Conservation (phyloP, 2,329 filamentous ascomycete species). For the Mycosphaerelloides madeirae region DNA sequence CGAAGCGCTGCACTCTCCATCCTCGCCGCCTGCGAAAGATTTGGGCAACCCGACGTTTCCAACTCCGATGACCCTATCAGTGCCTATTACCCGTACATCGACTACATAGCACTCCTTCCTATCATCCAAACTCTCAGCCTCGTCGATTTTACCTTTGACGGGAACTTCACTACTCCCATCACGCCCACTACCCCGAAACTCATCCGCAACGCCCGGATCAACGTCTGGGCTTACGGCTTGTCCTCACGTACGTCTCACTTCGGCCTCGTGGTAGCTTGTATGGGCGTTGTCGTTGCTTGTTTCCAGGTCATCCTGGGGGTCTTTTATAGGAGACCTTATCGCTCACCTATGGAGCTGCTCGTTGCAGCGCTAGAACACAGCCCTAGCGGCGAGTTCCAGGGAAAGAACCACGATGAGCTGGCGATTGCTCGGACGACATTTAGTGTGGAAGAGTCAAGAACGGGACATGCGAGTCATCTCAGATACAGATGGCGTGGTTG, state of each 20-base stretch:
- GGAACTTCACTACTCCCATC: not conserved
- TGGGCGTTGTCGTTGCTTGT: slow-evolving; percentile 1
- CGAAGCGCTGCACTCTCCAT: not conserved
- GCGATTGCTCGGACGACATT: too few relatives aligned
- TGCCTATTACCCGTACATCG: not conserved
- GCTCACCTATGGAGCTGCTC: slow-evolving; percentile 13
- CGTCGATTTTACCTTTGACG: slow-evolving; percentile 13
- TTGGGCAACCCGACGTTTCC: not conserved
- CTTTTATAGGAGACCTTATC: slow-evolving; percentile 5
- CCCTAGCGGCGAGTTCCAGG: slow-evolving; percentile 14
- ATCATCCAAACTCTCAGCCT: slow-evolving; percentile 18
- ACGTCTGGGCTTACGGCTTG: slow-evolving; percentile 10
- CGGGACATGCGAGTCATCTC: too few relatives aligned
- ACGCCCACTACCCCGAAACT: not conserved
- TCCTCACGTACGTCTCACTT: slow-evolving; percentile 6
- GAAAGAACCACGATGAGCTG: not conserved
- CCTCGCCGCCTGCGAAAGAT: not conserved
- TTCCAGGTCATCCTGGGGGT: slow-evolving; percentile 4
- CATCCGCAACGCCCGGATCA: not conserved
- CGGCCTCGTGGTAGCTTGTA: slow-evolving; percentile 1
- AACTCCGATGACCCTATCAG: not conserved
- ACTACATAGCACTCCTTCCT: slow-evolving; percentile 7
- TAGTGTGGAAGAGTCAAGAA: too few relatives aligned
- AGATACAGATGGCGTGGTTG: too few relatives aligned
- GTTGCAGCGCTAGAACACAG: slow-evolving; percentile 22